Evolutionary conservation across 2,329 filamentous ascomycete species (phyloP), one percentile per base, ranked within the genome.

Genomic region (Curvularia hawaiiensis): DNA sequence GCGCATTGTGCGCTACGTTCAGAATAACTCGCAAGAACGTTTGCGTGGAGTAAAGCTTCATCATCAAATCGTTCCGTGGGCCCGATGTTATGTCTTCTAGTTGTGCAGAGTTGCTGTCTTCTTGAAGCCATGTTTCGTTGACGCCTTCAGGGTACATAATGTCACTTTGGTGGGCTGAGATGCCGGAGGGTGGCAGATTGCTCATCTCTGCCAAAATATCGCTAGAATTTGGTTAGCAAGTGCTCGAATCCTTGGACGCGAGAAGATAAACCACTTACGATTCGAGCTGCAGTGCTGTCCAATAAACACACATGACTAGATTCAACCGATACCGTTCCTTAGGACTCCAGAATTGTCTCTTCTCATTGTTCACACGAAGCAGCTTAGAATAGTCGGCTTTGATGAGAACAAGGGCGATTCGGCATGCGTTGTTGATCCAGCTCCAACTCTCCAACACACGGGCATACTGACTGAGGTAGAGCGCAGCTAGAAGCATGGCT

Each of bases 241-340:
- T 8, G 31, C 16, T 28, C 2, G 24, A 10, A 7, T n/a, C 10
- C 30, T 22, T 8, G 9, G 26, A 28, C 26, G 26, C 22, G 26
- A 28, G 9, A n/a, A 22, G 20, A 20, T 28, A 9, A 35, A 9
- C 18, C 5, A 54, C 62, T 47, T 75, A 91, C 89, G 89, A 97
- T 77, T 98, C 94, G 11, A 98, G 82, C 71, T 98, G 94, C 61
- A 97, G 80, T 72, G 91, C 96, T 8, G 93, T 95, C 94, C 94
- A 98, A 69, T 93, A 97, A 0, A 91, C 89, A 66, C 96, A 72
- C 54, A 80, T 76, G 24, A 81, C 77, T 41, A 81, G 64, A 46
- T 80, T 80, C 31, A 73, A 58, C 43, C 71, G 62, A 50, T 74
- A 73, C 2, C 64, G 60, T 51, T 75, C 72, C 52, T 71, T 71